Evolutionary conservation across 495 filamentous ascomycete species (phyloP).

Genomic region (Tirmania nivea): DNA sequence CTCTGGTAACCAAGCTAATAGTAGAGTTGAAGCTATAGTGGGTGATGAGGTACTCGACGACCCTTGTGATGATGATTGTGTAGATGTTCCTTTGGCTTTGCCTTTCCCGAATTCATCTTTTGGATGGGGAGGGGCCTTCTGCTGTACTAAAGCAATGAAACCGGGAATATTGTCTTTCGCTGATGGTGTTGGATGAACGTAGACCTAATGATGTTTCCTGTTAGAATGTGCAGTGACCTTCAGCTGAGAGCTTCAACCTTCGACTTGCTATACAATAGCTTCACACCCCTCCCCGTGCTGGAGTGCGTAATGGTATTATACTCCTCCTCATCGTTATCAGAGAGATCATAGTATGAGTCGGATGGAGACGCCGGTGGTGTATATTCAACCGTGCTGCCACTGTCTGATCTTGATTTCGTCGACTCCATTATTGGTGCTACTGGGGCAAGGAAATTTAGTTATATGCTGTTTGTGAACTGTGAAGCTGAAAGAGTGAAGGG

Average conservation of each 20-base stretch:
- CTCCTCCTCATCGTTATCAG: slow-evolving; percentile 85
- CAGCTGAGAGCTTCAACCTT: slow-evolving; percentile 32
- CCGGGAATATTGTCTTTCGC: slow-evolving; percentile 92
- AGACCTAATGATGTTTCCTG: slow-evolving; percentile 39
- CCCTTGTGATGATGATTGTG: slow-evolving; percentile 22
- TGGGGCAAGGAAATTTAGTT: too few relatives aligned
- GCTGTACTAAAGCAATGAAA: slow-evolving; percentile 83
- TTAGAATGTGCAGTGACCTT: not conserved
- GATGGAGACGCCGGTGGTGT: slow-evolving; percentile 47
- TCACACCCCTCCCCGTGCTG: slow-evolving; percentile 61
- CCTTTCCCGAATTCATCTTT: not conserved
- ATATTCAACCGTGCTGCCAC: not conserved
- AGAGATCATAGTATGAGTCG: slow-evolving; percentile 88
- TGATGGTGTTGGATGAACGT: slow-evolving; percentile 87
- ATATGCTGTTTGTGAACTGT: too few relatives aligned
- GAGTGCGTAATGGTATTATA: slow-evolving; percentile 89
- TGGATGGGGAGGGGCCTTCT: slow-evolving; percentile 35
- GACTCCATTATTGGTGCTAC: too few relatives aligned
- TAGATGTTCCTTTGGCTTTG: slow-evolving; percentile 22
- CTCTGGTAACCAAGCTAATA: slow-evolving; percentile 89
- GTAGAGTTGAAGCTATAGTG: slow-evolving; percentile 32
- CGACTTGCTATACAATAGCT: slow-evolving; percentile 91
- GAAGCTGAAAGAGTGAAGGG: too few relatives aligned
- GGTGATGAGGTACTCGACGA: slow-evolving; percentile 15
- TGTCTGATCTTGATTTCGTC: too few relatives aligned